Percentiles rank a stretch among this genome's conserved stretches.
Evolutionary conservation across 352 stramenopile genomes (phyloP).

Genomic region (Peronospora farinosa): DNA sequence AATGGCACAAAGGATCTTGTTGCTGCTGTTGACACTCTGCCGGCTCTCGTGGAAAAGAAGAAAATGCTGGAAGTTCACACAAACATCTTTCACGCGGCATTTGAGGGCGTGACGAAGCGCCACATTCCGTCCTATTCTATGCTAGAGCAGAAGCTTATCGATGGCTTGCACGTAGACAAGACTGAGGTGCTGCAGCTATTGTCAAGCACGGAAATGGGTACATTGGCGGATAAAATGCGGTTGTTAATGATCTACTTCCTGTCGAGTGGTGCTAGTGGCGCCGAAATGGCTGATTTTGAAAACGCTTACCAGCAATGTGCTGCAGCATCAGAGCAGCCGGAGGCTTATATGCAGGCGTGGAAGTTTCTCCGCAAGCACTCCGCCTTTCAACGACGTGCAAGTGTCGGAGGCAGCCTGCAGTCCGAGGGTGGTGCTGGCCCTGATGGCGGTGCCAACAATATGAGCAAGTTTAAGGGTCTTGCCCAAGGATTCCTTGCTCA

Average conservation of each 20-base stretch:
- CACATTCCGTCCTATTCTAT: constrained; percentile 82
- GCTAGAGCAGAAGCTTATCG: constrained; percentile 84
- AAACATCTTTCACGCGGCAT: constrained; percentile 83
- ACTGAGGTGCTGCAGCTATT: constrained; percentile 67
- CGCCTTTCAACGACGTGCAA: constrained; percentile 73
- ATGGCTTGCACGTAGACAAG: constrained; percentile 65
- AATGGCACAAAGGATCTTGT: constrained; percentile 81
- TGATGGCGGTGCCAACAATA: constrained; percentile 52
- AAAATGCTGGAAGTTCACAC: constrained; percentile 86
- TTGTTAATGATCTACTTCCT: constrained; percentile 87
- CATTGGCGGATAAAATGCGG: constrained; percentile 72
- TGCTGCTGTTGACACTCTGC: constrained; percentile 76
- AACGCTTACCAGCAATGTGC: constrained; percentile 59
- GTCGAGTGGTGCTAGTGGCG: constrained; percentile 54
- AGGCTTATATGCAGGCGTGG: constrained; percentile 55
- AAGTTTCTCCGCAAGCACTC: constrained; percentile 79
- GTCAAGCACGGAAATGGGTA: constrained; percentile 53
- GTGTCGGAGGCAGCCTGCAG: constrained; percentile 47
- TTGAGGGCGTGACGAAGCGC: constrained; percentile 68
- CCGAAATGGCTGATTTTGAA: constrained; percentile 76
- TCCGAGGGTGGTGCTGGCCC: constrained; percentile 21
- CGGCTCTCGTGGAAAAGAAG: constrained; percentile 80
- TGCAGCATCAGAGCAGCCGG: constrained; percentile 24
- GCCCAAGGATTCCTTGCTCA: constrained; percentile 77
- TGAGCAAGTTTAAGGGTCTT: constrained; percentile 81